These are phyloP conservation scores for Alternaria triticimaculans DNA, from an alignment of 2,329 filamentous ascomycete genomes.

Conservation along the genomic window DNA sequence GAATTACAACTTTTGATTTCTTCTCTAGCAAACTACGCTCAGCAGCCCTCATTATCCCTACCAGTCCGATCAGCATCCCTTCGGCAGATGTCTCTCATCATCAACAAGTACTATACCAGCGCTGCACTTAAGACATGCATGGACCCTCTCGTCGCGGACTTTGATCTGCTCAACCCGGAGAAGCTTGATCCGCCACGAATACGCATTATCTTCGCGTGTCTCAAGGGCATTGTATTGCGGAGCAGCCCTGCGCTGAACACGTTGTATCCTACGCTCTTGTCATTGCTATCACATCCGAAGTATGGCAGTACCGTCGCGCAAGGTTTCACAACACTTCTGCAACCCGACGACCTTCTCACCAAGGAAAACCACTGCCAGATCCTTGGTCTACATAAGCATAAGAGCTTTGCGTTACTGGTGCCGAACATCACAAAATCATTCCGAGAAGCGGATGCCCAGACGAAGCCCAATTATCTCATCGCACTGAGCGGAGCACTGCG, in stretches of 20 bases:
- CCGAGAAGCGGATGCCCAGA: conserved; percentile 50
- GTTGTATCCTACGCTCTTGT: conserved; percentile 55
- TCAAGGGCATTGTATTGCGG: conserved; percentile 67
- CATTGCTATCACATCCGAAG: conserved; percentile 56
- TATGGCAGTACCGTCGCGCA: conserved; percentile 61
- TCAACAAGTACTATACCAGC: conserved; percentile 57
- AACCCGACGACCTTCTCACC: conserved; percentile 66
- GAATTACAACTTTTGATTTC: conserved; percentile 43
- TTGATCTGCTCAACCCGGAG: conserved; percentile 41
- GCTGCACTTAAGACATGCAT: conserved; percentile 50
- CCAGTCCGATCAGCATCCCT: conserved; percentile 45
- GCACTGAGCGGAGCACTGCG: conserved; percentile 68
- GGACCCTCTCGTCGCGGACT: conserved; percentile 45
- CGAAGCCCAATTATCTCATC: conserved; percentile 68
- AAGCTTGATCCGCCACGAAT: conserved; percentile 52
- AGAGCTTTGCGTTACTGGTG: conserved; percentile 65
- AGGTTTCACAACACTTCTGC: conserved; percentile 65
- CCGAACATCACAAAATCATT: conserved; percentile 63
- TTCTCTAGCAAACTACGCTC: conserved; percentile 49
- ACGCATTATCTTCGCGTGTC: conserved; percentile 65
- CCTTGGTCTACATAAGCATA: conserved; percentile 68
- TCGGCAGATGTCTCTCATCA: conserved; percentile 54
- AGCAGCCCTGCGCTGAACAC: conserved; percentile 54
- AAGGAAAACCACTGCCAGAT: conserved; percentile 67
- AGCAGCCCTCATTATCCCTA: conserved; percentile 34